Percentiles rank a stretch among this genome's conserved stretches.
Conservation (phyloP, 139 green algal species). For the Micractinium sp. region DNA sequence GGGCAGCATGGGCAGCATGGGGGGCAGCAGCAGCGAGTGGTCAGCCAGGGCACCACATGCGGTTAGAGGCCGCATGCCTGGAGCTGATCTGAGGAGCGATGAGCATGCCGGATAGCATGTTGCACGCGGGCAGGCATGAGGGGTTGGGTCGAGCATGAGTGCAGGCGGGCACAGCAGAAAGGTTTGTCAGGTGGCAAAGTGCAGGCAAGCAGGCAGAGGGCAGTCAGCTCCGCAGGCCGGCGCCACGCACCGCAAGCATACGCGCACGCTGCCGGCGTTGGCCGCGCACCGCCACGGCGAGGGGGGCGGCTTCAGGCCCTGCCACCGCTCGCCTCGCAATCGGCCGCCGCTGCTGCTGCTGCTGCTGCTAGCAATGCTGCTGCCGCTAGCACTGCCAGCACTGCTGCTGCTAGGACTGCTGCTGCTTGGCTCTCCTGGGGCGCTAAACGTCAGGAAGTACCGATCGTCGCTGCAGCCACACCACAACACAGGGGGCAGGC, state of each 20-base stretch:
- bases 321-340: neutral
- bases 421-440: neutral
- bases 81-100: neutral
- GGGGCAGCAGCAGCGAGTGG: neutral
- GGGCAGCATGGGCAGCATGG: neutral
- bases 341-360: neutral
- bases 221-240: neutral
- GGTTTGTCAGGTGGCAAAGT: neutral
- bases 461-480: constrained; percentile 3
- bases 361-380: neutral
- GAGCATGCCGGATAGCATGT: neutral
- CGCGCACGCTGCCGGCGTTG: constrained; percentile 9
- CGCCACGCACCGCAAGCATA: constrained; percentile 1
- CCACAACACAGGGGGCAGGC: neutral
- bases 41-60: neutral
- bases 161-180: neutral
- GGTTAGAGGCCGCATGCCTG: too few species aligned
- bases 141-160: neutral
- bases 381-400: neutral
- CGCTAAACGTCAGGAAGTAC: constrained; percentile 24
- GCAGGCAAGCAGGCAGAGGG: neutral
- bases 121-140: too few species aligned
- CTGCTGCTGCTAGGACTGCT: neutral
- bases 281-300: neutral
- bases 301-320: neutral